Percentiles rank a stretch among this genome's conserved stretches.
These are phyloP conservation scores for Plasmopara halstedii DNA, from an alignment of 352 stramenopile species.

Conservation along the genomic window DNA sequence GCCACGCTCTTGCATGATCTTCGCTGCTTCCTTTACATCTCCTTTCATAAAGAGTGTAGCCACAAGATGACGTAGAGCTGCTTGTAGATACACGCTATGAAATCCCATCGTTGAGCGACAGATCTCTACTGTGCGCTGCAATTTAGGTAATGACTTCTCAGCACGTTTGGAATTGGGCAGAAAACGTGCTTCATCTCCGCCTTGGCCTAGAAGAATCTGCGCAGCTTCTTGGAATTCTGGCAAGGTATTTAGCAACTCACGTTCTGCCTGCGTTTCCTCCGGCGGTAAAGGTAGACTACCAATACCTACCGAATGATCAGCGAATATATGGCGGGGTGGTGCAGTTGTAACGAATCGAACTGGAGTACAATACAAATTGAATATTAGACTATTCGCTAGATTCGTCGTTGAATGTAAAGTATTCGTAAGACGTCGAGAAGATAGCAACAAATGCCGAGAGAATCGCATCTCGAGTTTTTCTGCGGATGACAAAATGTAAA, in stretches of 20 bases:
- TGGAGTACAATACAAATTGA: no score
- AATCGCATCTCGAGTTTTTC: no score
- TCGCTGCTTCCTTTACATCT: constrained; percentile 37
- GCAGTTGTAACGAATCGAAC: constrained; percentile 17
- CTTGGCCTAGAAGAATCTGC: constrained; percentile 38
- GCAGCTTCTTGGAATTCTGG: constrained; percentile 69
- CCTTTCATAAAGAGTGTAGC: constrained; percentile 58
- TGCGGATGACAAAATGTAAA: no score
- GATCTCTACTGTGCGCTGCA: constrained; percentile 67
- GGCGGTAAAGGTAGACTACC: constrained; percentile 51
- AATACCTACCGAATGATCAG: constrained; percentile 53
- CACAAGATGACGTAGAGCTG: constrained; percentile 52
- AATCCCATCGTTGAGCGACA: constrained; percentile 71
- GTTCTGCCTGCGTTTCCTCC: constrained; percentile 59
- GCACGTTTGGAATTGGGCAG: constrained; percentile 44
- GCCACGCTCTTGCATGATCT: constrained; percentile 57
- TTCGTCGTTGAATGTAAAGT: no score
- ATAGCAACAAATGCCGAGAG: no score
- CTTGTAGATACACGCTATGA: constrained; percentile 56
- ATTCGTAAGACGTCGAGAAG: no score
- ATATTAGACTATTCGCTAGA: no score
- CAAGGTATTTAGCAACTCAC: constrained; percentile 48
- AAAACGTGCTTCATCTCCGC: constrained; percentile 23
- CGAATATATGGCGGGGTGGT: constrained; percentile 38
- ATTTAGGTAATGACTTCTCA: constrained; percentile 35